Evolutionary conservation across 2,329 filamentous ascomycete species (phyloP).

Genomic region (Pezizomycotina sp.): DNA sequence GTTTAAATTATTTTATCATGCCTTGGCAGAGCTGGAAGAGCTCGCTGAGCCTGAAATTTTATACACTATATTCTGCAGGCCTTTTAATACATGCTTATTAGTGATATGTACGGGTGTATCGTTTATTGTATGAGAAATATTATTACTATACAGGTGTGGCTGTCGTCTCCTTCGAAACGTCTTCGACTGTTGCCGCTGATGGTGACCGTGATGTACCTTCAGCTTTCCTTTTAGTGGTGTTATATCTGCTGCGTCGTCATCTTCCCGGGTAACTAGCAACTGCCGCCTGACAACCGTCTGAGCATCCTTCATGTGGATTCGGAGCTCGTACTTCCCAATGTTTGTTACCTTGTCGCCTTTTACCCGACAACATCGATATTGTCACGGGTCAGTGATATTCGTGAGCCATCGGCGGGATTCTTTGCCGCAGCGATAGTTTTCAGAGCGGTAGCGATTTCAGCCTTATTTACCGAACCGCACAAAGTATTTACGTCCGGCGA

Average conservation of each 20-base stretch:
- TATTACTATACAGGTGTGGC: too few species aligned
- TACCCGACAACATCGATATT: slow-evolving; percentile 36
- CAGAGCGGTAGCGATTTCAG: slow-evolving; percentile 36
- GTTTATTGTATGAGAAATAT: too few species aligned
- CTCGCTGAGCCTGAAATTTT: too few species aligned
- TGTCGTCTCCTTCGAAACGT: too few species aligned
- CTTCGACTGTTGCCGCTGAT: too few species aligned
- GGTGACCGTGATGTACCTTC: too few species aligned
- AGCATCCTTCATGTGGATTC: slow-evolving; percentile 36
- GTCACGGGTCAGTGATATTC: slow-evolving; percentile 35
- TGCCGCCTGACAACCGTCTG: slow-evolving; percentile 30
- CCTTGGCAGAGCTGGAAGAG: too few species aligned
- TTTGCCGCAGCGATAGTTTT: slow-evolving; percentile 33
- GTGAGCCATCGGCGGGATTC: slow-evolving; percentile 37
- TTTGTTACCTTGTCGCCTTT: slow-evolving; percentile 35
- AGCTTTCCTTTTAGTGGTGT: too few species aligned
- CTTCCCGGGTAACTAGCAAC: slow-evolving; percentile 31
- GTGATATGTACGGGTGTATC: too few species aligned
- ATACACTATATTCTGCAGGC: too few species aligned
- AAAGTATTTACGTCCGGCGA: slow-evolving; percentile 27
- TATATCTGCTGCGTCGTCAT: slow-evolving; percentile 27
- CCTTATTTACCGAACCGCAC: slow-evolving; percentile 38
- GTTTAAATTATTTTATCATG: too few species aligned
- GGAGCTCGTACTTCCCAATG: slow-evolving; percentile 37
- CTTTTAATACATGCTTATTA: too few species aligned